Conservation (phyloP, 2,329 filamentous ascomycete species). For the Calonectria henricotiae region DNA sequence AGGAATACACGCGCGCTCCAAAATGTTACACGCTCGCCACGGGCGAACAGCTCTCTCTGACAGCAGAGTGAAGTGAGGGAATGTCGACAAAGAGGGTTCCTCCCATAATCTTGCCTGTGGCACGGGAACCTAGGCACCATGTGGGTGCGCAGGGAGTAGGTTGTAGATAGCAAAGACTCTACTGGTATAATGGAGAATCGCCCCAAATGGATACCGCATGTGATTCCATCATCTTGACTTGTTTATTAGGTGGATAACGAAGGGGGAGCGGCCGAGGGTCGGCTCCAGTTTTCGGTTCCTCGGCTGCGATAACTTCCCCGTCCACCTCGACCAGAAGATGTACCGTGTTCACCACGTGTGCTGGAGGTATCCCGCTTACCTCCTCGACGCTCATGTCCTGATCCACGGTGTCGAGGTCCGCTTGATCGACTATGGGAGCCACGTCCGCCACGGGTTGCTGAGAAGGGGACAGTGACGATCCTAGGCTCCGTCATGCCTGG, state of each 20-base stretch:
- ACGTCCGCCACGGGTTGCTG: slow-evolving; percentile 55
- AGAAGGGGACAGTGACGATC: slow-evolving; percentile 59
- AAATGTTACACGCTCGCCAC: slow-evolving; percentile 49
- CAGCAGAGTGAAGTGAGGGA: slow-evolving; percentile 31
- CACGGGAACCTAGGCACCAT: slow-evolving; percentile 27
- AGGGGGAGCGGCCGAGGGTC: slow-evolving; percentile 51
- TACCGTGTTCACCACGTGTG: slow-evolving; percentile 51
- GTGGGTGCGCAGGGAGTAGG: slow-evolving; percentile 17
- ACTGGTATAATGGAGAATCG: slow-evolving; percentile 45
- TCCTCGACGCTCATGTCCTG: slow-evolving; percentile 53
- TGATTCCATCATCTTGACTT: slow-evolving; percentile 35
- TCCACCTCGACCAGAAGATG: slow-evolving; percentile 54
- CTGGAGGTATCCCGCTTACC: slow-evolving; percentile 57
- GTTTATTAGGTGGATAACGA: slow-evolving; percentile 49
- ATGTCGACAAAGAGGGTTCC: slow-evolving; percentile 33
- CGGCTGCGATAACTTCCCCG: slow-evolving; percentile 62
- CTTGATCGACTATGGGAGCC: slow-evolving; percentile 47
- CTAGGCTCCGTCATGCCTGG: slow-evolving; percentile 62
- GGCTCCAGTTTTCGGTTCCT: slow-evolving; percentile 62
- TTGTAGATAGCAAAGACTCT: slow-evolving; percentile 41
- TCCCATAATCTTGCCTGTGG: slow-evolving; percentile 32
- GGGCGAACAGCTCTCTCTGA: slow-evolving; percentile 31
- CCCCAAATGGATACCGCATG: slow-evolving; percentile 35
- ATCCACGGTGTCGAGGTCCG: slow-evolving; percentile 54
- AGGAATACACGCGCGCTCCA: slow-evolving; percentile 43